Evolutionary conservation across 345 rosid species (phyloP).

Genomic region (Aethionema arabicum): DNA sequence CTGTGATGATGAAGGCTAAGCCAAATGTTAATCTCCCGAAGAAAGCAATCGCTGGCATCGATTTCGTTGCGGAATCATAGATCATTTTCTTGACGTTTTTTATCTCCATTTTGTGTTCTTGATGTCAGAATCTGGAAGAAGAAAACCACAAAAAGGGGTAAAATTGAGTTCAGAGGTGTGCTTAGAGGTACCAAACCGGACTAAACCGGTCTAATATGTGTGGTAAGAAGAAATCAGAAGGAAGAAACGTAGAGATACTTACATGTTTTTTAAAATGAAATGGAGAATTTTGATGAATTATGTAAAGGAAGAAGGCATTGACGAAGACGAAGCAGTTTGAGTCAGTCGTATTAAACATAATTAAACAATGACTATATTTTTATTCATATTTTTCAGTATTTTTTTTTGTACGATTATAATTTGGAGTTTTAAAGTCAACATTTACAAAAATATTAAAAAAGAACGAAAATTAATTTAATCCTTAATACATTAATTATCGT

Average conservation of each 20-base stretch:
- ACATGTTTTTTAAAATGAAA: slow-evolving; percentile 28
- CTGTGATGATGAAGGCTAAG: slow-evolving; percentile 33
- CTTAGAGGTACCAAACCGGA: too few species aligned
- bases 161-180: neutral
- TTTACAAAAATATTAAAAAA: neutral
- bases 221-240: slow-evolving; percentile 2
- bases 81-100: slow-evolving; percentile 23
- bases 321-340: slow-evolving; percentile 22
- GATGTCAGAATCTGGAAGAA: slow-evolving; percentile 11
- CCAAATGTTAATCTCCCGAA: slow-evolving; percentile 36
- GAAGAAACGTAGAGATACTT: slow-evolving; percentile 18
- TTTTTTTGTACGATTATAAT: neutral
- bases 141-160: neutral
- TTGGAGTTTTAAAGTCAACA: slow-evolving; percentile 26
- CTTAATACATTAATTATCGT: neutral
- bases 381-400: neutral
- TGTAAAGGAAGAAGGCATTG: slow-evolving; percentile 5
- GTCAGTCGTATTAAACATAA: slow-evolving; percentile 14
- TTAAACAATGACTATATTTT: slow-evolving; percentile 17
- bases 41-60: slow-evolving; percentile 38
- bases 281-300: slow-evolving; percentile 18
- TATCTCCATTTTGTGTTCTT: slow-evolving; percentile 14
- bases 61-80: slow-evolving; percentile 23
- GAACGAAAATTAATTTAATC: neutral
- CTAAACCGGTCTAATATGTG: too few species aligned